These are phyloP conservation scores for Talaromyces pinophilus DNA, from an alignment of 2,329 filamentous ascomycete species.

Conservation along the genomic window DNA sequence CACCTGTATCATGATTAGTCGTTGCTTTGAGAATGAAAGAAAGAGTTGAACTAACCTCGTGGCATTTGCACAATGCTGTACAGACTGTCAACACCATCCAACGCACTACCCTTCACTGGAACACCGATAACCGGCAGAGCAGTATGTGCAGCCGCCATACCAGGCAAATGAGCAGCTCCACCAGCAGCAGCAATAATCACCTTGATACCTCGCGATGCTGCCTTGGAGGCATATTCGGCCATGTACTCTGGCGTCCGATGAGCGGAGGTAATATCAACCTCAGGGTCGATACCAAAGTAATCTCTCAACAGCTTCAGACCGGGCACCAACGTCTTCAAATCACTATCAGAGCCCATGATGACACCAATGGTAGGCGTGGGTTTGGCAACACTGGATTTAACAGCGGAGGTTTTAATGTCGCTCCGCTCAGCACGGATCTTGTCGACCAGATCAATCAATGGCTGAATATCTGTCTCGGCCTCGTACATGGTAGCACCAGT, in stretches of 20 bases:
- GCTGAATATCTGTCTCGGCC: slow-evolving; percentile 67
- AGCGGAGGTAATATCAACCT: slow-evolving; percentile 51
- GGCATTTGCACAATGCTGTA: slow-evolving; percentile 79
- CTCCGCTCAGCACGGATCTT: slow-evolving; percentile 67
- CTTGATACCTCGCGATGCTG: slow-evolving; percentile 65
- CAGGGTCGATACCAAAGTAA: slow-evolving; percentile 46
- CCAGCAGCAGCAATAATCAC: slow-evolving; percentile 76
- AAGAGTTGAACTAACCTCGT: slow-evolving; percentile 44
- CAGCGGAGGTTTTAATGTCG: slow-evolving; percentile 38
- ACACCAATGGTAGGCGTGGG: slow-evolving; percentile 46
- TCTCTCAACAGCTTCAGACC: slow-evolving; percentile 48
- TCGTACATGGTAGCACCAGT: slow-evolving; percentile 67
- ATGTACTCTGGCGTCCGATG: slow-evolving; percentile 73
- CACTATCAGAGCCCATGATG: slow-evolving; percentile 53
- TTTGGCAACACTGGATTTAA: slow-evolving; percentile 35
- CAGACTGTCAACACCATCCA: slow-evolving; percentile 72
- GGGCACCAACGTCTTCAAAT: slow-evolving; percentile 48
- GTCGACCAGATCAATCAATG: slow-evolving; percentile 74
- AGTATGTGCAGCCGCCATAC: slow-evolving; percentile 73
- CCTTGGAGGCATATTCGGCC: slow-evolving; percentile 65
- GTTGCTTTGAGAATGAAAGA: neutral
- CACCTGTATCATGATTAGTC: slow-evolving; percentile 51
- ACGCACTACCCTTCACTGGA: slow-evolving; percentile 70
- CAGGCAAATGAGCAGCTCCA: slow-evolving; percentile 71
- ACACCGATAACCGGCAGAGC: slow-evolving; percentile 75